Evolutionary conservation across 768 basidiomycete genomes (phyloP), one percentile per base, ranked within the genome.

Genomic region (Cyclocybe aegerita): DNA sequence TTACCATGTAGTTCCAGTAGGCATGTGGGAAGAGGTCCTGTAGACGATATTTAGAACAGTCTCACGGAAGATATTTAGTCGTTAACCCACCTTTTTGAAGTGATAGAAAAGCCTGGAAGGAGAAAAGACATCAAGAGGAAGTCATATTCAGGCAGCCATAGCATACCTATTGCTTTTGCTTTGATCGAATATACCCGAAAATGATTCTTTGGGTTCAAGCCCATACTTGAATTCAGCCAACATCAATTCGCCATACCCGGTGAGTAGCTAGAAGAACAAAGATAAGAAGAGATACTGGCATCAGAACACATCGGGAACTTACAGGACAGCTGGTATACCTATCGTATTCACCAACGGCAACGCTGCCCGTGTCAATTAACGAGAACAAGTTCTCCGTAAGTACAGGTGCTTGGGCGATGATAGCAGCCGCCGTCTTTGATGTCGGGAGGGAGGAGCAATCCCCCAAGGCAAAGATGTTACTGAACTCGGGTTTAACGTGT

Each of bases 181-280:
- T 70, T 97, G 94, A 64, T 96, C 84, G 31, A 93, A 69, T 58
- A 79, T 70, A 2, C 67, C 61, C 11, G 78, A 70, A 61, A 99
- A 98, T 0, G 90, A 81, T 70, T 98, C 96, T 58, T 93, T 86
- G 1, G 93, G 90, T 62, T 86, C 81, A 1, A 86, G 70, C 11
- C 91, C 94, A 67, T 98, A 99, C 66, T 90, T 91, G 78, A 98
- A 98, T 68, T 98, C 95, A 23, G 90, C 87, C 47, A 98, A 77
- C 82, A 98, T 80, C 37, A 90, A 67, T 68, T 89, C 77, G 12
- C 88, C 88, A 58, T 92, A 90, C 29, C 88, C 88, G 39, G 88
- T 90, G 55, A 92, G 73, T 7, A 92, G 75, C 89, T 90, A 35
- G 50, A 38, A 53, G 8, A 52, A 50, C 23, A 59, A 30, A 12